Conservation (phyloP, 768 basidiomycete species). For the Tubosaeta sp. region DNA sequence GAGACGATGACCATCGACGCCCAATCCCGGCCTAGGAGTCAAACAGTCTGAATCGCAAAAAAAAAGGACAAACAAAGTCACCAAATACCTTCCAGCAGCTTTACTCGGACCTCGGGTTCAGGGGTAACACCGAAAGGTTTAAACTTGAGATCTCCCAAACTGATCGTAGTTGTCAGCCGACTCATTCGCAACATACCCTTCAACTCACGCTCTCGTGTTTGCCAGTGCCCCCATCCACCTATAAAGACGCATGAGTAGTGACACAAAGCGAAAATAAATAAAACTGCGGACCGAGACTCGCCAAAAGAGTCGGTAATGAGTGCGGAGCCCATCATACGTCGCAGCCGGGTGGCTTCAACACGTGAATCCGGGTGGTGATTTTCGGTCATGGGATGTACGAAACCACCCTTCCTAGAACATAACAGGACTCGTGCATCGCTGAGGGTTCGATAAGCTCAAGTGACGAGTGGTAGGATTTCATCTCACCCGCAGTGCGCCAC, state of each 20-base stretch:
- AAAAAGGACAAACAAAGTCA: background rate
- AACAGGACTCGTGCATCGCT: constrained; percentile 90
- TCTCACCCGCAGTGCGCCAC: constrained; percentile 88
- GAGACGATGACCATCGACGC: constrained; percentile 87
- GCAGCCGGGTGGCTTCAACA: constrained; percentile 77
- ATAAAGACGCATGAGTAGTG: background rate
- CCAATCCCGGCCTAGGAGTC: constrained; percentile 65
- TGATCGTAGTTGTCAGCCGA: constrained; percentile 28
- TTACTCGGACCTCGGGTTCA: constrained; percentile 82
- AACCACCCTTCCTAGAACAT: constrained; percentile 67
- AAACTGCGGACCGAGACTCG: constrained; percentile 63
- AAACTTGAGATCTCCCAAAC: constrained; percentile 85
- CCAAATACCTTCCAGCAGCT: constrained; percentile 64
- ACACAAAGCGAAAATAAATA: background rate
- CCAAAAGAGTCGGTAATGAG: constrained; percentile 93
- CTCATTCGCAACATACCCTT: background rate
- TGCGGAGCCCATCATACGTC: constrained; percentile 86
- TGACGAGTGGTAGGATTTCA: constrained; percentile 14
- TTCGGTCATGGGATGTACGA: constrained; percentile 85
- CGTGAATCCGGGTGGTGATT: constrained; percentile 93
- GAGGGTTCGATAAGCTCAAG: constrained; percentile 9
- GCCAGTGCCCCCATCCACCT: constrained; percentile 95
- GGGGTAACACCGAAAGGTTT: constrained; percentile 90
- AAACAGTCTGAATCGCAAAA: background rate
- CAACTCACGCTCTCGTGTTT: constrained; percentile 79